phyloP scores from a whole-genome alignment of 75 land plant genomes.

The Cunninghamia lanceolata region DNA sequence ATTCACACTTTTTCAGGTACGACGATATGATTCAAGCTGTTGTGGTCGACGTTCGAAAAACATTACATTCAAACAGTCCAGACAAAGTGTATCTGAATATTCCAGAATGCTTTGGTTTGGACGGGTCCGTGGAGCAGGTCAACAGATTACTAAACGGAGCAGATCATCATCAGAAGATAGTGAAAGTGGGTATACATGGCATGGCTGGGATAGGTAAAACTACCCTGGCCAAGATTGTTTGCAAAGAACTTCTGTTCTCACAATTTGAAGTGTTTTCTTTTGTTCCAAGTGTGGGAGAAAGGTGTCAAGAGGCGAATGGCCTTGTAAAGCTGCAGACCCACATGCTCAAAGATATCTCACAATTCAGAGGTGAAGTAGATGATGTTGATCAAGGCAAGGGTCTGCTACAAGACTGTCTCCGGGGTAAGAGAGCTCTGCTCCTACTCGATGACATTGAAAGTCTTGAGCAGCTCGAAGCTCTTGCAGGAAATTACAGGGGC shows the following conservation, averaged over 20 bases:
- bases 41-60: not conserved
- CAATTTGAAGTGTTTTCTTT: not conserved
- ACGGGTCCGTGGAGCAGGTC: not conserved
- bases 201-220: not conserved
- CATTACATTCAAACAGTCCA: not conserved
- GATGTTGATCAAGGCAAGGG: not conserved
- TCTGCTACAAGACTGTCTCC: not conserved
- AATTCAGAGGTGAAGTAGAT: not conserved
- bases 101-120: not conserved
- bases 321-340: not conserved
- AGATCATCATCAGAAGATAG: not conserved
- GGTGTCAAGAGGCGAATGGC: not conserved
- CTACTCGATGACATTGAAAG: not conserved
- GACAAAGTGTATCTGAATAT: not conserved
- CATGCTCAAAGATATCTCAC: not conserved
- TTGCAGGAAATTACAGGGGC: not conserved
- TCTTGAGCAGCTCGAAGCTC: not conserved
- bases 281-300: not conserved
- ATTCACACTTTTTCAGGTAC: not conserved
- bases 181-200: not conserved
- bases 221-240: not conserved
- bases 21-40: not conserved
- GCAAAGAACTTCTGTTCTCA: not conserved
- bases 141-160: not conserved
- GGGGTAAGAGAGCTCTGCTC: not conserved